Base-by-base conservation (phyloP, 441 rosid genomes). In the Jatropha podagrica region DNA sequence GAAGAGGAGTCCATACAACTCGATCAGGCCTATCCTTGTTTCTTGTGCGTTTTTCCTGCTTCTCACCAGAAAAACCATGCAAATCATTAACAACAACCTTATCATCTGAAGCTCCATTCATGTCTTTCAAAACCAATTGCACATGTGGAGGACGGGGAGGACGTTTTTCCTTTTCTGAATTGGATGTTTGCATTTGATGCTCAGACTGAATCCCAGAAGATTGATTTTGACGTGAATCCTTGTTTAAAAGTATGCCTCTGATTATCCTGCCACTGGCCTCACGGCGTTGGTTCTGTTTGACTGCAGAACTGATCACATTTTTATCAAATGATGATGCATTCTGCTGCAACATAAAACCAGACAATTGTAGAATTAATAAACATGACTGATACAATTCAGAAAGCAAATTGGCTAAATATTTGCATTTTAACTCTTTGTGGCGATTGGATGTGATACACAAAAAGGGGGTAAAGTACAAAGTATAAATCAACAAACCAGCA, bases 21-120 rank as follows among this genome's bases (percentile, higher is more conserved):
- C 92, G 90, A 75, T 91, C 93, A 66, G 92, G 88, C 64, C 88
- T 85, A 74, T 91, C 96, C 84, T 84, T 89, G 72, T 87, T 88
- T 85, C 88, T 84, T 61, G 81, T 71, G 61, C 92, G 89, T 74
- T 84, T 87, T 82, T 88, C 92, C 27, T 72, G 86, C 83, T 87
- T 91, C 75, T 88, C 90, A 49, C 76, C 76, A 14, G 77, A 56
- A 69, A 80, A 76, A 62, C 82, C 81, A 77, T 81, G 89, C 54
- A 74, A 60, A 27, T 84, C 92, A 79, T 69, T 86, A 61, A 84
- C 83, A 67, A 59, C 65, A 81, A 65, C 68, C 84, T 85, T 89
- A 70, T 83, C 90, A 67, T 85, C 91, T n/a, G 79, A 54, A 78
- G 72, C 72, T 71, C 88, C 88, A 75, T 85, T 87, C 68, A 81